Conservation (phyloP, 2,329 filamentous ascomycete species). For the Diaporthe ampelina region DNA sequence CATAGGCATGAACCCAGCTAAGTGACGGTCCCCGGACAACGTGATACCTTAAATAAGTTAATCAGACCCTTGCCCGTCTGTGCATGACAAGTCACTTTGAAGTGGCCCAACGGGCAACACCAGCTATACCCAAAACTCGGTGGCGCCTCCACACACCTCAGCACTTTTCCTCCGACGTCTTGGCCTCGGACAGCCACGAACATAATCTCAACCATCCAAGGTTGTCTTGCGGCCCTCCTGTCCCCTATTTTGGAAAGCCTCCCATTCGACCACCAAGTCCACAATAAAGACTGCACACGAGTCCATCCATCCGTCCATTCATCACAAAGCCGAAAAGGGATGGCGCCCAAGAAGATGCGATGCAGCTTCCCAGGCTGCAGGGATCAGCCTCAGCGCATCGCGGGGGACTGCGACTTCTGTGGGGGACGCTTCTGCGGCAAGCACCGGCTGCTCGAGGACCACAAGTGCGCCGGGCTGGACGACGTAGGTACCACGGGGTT, state of each 20-base stretch:
- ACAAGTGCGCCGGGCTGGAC: slow-evolving; percentile 92
- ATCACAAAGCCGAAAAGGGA: slow-evolving; percentile 47
- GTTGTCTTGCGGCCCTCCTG: too few relatives aligned
- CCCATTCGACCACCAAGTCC: too few relatives aligned
- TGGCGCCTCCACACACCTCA: neutral
- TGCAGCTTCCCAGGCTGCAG: slow-evolving; percentile 94
- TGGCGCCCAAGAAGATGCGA: slow-evolving; percentile 82
- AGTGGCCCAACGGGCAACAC: neutral
- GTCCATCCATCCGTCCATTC: too few relatives aligned
- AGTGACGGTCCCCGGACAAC: neutral
- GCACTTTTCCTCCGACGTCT: neutral
- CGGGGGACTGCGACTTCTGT: slow-evolving; percentile 97
- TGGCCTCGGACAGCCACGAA: neutral
- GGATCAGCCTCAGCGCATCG: slow-evolving; percentile 90
- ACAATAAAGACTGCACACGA: neutral
- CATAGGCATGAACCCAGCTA: neutral
- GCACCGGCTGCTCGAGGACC: slow-evolving; percentile 93
- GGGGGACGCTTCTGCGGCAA: slow-evolving; percentile 94
- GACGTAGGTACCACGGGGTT: slow-evolving; percentile 70
- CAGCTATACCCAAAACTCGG: neutral
- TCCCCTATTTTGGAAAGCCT: too few relatives aligned
- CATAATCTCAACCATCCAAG: too few relatives aligned
- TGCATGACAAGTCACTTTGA: too few relatives aligned
- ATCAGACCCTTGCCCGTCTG: too few relatives aligned
- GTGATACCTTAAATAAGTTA: too few relatives aligned